phyloP scores from a whole-genome alignment of 2,329 filamentous ascomycete genomes.

The Fusarium udum region DNA sequence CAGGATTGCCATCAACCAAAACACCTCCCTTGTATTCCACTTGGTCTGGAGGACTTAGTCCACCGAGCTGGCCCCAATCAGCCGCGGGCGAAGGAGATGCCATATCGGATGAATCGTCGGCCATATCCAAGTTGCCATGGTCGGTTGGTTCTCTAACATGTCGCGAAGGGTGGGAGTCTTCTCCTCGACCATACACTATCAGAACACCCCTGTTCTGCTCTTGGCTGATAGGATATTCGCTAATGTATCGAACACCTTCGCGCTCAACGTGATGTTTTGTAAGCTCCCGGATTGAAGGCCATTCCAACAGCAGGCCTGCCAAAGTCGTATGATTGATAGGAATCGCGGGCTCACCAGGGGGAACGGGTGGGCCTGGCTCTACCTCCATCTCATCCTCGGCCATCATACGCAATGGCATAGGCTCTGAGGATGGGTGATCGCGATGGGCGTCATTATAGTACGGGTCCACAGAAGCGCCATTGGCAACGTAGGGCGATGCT shows the following conservation, averaged over 20 bases:
- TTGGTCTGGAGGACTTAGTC: slow-evolving; percentile 56
- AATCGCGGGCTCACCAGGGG: slow-evolving; percentile 73
- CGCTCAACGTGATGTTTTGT: slow-evolving; percentile 61
- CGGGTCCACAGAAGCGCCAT: slow-evolving; percentile 34
- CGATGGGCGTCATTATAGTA: slow-evolving; percentile 40
- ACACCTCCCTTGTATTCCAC: slow-evolving; percentile 52
- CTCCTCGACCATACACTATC: slow-evolving; percentile 80
- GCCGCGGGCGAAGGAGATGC: slow-evolving; percentile 64
- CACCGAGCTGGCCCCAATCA: slow-evolving; percentile 69
- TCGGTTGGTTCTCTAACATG: slow-evolving; percentile 54
- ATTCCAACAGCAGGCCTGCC: slow-evolving; percentile 82
- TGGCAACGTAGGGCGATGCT: slow-evolving; percentile 35
- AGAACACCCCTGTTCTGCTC: slow-evolving; percentile 80
- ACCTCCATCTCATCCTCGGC: slow-evolving; percentile 61
- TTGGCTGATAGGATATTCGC: slow-evolving; percentile 78
- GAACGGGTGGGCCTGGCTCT: slow-evolving; percentile 62
- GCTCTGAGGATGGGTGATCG: slow-evolving; percentile 43
- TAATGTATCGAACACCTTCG: slow-evolving; percentile 64
- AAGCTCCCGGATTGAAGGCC: slow-evolving; percentile 73
- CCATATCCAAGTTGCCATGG: slow-evolving; percentile 53
- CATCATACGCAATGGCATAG: slow-evolving; percentile 44
- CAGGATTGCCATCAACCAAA: slow-evolving; percentile 60
- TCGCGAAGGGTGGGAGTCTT: slow-evolving; percentile 71
- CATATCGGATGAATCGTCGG: slow-evolving; percentile 61
- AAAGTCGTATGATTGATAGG: slow-evolving; percentile 89